Base-by-base conservation (phyloP, 495 filamentous ascomycete species). In the Hypoxylon intermedium region DNA sequence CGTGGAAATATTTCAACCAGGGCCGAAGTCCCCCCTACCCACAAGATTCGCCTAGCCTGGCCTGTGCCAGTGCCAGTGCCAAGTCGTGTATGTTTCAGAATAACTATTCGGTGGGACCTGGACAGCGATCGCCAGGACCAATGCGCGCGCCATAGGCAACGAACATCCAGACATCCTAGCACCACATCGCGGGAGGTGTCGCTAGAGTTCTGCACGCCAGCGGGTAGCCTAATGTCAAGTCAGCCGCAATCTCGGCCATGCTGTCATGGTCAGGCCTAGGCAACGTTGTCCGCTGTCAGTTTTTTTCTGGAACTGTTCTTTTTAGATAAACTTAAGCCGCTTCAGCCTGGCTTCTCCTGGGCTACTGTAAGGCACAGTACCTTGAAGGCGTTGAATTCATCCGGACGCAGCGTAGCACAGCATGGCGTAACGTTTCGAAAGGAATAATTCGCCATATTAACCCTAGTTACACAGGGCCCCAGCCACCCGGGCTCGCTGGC, bases 71-170 rank as follows among this genome's bases (percentile, higher is more conserved):
- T 62, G 53, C 48, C 48, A 48, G 21, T 37, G 62, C 62, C 62
- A 60, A 65, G 62, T 65, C 19, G 52, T 65, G 52, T 65, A 65
- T 56, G 62, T 67, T 67, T 67, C 63, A 67, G 63, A 53, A 54
- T 53, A 63, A 63, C 38, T 37, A 53, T 43, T 58, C 24, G 30
- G 53, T 50, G 52, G 48, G 30, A 53, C 43, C 53, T 54, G 54
- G 12, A 34, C 63, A 50, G n/a, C 58, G 53, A 62, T 75, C 63
- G 15, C 61, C 65, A 60, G 77, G 59, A 3, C 73, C 75, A 21
- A 65, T 70, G 53, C 67, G 60, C 42, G 60, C 44, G 51, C 46
- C 44, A 44, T 50, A 41, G 38, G 54, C 49, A 36, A 57, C 6
- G 43, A 24, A 43, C n/a, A n/a, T n/a, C n/a, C n/a, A n/a, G n/a